phyloP scores from a whole-genome alignment of 2,329 filamentous ascomycete species.

The Cadophora sp. region DNA sequence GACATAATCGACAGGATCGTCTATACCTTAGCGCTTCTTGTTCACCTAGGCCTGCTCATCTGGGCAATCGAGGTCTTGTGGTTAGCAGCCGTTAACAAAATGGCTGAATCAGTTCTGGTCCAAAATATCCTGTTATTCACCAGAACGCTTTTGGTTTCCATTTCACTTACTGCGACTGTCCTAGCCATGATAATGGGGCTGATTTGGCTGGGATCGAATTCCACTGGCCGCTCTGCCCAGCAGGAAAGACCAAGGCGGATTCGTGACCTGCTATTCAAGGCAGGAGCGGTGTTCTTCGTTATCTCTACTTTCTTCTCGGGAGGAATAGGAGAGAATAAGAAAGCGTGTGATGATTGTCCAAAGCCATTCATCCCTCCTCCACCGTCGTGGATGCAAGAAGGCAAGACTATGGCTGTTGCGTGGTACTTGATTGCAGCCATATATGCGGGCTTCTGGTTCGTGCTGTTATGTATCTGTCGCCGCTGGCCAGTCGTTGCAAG shows the following conservation, averaged over 20 bases:
- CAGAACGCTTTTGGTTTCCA: neutral
- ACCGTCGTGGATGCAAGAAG: neutral
- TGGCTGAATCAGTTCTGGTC: neutral
- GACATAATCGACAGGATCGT: neutral
- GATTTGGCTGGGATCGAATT: neutral
- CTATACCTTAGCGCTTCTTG: neutral
- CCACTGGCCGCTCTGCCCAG: neutral
- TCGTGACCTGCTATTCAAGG: neutral
- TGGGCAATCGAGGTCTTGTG: slow-evolving; percentile 3
- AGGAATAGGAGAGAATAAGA: neutral
- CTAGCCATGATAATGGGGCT: neutral
- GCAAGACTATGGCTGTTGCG: neutral
- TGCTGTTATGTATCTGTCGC: neutral
- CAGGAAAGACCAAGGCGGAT: neutral
- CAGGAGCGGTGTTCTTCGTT: neutral
- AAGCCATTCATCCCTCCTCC: neutral
- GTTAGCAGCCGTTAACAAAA: neutral
- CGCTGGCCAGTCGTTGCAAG: neutral
- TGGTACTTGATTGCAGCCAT: neutral
- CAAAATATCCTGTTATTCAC: neutral
- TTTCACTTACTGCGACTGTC: neutral
- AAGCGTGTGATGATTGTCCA: neutral
- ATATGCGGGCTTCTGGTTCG: neutral
- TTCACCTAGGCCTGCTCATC: neutral
- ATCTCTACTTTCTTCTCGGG: neutral